Conservation (phyloP, 2,329 filamentous ascomycete species). For the Pseudogymnoascus destructans region DNA sequence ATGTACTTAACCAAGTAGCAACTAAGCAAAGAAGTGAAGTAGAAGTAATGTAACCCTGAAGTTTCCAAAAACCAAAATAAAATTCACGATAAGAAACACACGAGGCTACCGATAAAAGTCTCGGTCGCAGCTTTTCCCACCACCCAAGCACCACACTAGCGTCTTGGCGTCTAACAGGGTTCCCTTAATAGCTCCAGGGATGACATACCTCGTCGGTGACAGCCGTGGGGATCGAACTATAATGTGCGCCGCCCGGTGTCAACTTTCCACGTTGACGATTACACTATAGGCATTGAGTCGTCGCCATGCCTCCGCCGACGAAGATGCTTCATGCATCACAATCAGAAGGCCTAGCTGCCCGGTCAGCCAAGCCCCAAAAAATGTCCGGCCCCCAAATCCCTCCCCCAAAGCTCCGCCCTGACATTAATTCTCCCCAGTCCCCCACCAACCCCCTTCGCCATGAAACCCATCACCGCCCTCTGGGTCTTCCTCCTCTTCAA, state of each 20-base stretch:
- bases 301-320: neutral
- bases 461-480: constrained; percentile 65
- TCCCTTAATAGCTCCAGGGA: neutral
- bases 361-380: neutral
- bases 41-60: neutral
- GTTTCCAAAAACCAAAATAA: neutral
- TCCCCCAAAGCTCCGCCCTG: neutral
- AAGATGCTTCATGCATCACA: neutral
- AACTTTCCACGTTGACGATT: neutral
- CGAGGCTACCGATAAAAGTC: neutral
- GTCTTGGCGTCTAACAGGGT: neutral
- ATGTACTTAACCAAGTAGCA: no score
- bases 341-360: neutral
- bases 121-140: neutral
- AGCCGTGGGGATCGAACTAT: neutral
- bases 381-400: neutral
- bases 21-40: neutral
- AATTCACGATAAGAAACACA: neutral
- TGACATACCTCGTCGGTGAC: neutral
- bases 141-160: neutral
- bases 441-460: constrained; percentile 42
- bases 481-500: constrained; percentile 67
- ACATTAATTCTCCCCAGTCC: constrained; percentile 9
- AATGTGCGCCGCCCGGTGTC: neutral
- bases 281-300: neutral